These are phyloP conservation scores for Elsinoe arachidis DNA, from an alignment of 2,329 filamentous ascomycete species.

Conservation along the genomic window DNA sequence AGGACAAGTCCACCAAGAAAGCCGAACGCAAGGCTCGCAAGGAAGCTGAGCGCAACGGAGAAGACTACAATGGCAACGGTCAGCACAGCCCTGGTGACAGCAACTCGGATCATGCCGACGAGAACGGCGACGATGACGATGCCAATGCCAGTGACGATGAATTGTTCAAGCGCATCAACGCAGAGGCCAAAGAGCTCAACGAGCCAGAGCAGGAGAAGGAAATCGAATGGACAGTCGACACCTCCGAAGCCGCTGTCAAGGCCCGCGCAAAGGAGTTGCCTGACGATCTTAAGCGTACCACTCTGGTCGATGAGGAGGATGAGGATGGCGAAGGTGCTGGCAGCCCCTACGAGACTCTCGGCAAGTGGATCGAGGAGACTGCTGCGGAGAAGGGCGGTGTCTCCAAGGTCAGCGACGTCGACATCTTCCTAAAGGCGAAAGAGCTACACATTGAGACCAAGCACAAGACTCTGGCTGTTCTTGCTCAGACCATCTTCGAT, in stretches of 20 bases:
- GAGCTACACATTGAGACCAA: constrained; percentile 90
- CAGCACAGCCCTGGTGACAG: constrained; percentile 58
- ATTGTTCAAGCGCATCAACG: constrained; percentile 66
- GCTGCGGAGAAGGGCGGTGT: constrained; percentile 62
- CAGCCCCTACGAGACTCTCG: constrained; percentile 80
- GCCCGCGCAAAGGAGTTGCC: constrained; percentile 88
- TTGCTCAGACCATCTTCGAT: constrained; percentile 89
- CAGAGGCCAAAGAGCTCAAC: constrained; percentile 64
- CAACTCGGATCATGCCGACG: constrained; percentile 54
- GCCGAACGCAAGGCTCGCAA: constrained; percentile 78
- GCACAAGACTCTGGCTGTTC: constrained; percentile 84
- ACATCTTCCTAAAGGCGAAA: constrained; percentile 94
- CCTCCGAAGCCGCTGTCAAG: constrained; percentile 89
- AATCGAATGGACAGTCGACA: constrained; percentile 91
- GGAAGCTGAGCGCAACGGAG: constrained; percentile 48
- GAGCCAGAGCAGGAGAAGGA: constrained; percentile 64
- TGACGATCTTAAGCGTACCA: constrained; percentile 84
- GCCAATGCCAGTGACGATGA: constrained; percentile 85
- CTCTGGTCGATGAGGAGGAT: constrained; percentile 63
- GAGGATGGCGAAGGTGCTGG: constrained; percentile 59
- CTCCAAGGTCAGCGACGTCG: constrained; percentile 73
- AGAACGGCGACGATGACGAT: constrained; percentile 56
- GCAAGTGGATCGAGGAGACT: constrained; percentile 81
- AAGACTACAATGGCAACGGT: constrained; percentile 48
- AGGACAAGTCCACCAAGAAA: constrained; percentile 93